These are phyloP conservation scores for Cryptosporidium parvum DNA, from an alignment of 169 alveolate species.

Conservation along the genomic window DNA sequence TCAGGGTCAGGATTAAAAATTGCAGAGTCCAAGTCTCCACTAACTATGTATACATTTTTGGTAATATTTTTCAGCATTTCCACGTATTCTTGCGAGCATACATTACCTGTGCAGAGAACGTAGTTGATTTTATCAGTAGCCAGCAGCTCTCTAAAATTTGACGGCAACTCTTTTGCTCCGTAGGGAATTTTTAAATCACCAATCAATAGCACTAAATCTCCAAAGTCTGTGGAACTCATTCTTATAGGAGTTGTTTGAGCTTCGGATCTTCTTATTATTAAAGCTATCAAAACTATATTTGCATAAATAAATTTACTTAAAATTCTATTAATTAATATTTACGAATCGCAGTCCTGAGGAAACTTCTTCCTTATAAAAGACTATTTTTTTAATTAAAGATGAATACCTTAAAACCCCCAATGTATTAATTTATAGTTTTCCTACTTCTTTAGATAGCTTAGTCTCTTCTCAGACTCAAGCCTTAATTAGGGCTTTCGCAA, in stretches of 20 bases:
- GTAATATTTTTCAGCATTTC: constrained; percentile 91
- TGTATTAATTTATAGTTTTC: neutral
- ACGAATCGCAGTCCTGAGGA: neutral
- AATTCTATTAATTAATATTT: neutral
- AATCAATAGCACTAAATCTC: constrained; percentile 89
- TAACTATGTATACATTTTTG: constrained; percentile 89
- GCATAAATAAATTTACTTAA: neutral
- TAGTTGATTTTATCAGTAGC: constrained; percentile 88
- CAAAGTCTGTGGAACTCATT: constrained; percentile 76
- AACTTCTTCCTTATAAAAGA: neutral
- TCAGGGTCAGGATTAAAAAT: constrained; percentile 59
- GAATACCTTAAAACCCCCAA: neutral
- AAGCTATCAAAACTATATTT: neutral
- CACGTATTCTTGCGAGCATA: constrained; percentile 87
- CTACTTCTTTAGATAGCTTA: neutral
- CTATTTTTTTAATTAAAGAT: neutral
- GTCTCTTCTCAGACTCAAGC: constrained; percentile 13
- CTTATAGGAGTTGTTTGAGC: neutral
- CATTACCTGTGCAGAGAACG: constrained; percentile 89
- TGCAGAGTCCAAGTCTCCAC: constrained; percentile 92
- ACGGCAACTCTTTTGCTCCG: constrained; percentile 90
- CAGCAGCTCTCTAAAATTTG: constrained; percentile 90
- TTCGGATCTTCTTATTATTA: neutral
- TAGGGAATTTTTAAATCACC: constrained; percentile 94
- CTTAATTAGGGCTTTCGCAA: neutral